Conservation (phyloP, 2,329 filamentous ascomycete species). For the Ascochyta clinopodiicola region DNA sequence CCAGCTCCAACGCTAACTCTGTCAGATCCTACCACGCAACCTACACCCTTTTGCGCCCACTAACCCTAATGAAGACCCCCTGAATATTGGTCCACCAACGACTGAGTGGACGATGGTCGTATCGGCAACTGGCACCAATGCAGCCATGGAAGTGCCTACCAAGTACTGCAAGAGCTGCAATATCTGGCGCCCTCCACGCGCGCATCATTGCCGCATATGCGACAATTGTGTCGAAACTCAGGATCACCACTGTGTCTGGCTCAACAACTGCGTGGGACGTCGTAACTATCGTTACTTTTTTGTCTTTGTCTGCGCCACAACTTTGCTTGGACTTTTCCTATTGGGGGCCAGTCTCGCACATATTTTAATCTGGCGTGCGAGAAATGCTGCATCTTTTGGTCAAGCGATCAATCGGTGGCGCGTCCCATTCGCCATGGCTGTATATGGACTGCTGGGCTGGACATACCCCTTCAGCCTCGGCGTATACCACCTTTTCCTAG, state of each 20-base stretch:
- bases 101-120: constrained; percentile 95
- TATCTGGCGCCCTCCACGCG: constrained; percentile 94
- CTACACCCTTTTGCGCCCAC: constrained; percentile 84
- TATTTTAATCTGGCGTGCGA: constrained; percentile 72
- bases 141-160: constrained; percentile 96
- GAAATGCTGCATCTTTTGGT: constrained; percentile 70
- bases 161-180: constrained; percentile 99
- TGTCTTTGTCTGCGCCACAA: constrained; percentile 82
- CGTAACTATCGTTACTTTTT: constrained; percentile 99
- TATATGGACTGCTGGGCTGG: constrained; percentile 77
- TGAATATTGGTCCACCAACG: constrained; percentile 80
- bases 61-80: constrained; percentile 78
- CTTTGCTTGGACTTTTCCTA: constrained; percentile 77
- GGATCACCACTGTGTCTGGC: constrained; percentile 98
- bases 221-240: constrained; percentile 98
- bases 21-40: constrained; percentile 87
- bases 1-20: constrained; percentile 22
- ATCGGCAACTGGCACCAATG: constrained; percentile 73
- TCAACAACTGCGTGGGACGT: constrained; percentile 96
- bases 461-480: constrained; percentile 84
- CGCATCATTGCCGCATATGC: constrained; percentile 94
- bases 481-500: constrained; percentile 89
- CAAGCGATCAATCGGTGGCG: constrained; percentile 73
- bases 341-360: constrained; percentile 81
- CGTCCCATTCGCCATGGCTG: constrained; percentile 85